These are phyloP conservation scores for Balansia obtecta DNA, from an alignment of 2,329 filamentous ascomycete species.

Conservation along the genomic window DNA sequence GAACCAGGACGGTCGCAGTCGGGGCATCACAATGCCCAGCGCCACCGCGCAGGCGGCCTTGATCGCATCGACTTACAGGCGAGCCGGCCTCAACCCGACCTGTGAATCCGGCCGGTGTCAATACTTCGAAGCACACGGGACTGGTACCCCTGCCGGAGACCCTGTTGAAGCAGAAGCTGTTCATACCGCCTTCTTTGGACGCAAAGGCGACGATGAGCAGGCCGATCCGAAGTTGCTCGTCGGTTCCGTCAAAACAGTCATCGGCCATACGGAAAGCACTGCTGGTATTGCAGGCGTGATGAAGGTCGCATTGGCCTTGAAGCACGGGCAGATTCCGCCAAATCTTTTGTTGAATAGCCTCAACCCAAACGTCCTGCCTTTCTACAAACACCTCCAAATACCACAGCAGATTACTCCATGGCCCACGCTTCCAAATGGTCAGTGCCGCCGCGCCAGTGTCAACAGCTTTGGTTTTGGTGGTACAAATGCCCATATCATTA, in stretches of 20 bases:
- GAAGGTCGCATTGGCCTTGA: constrained; percentile 11
- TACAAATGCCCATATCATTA: constrained; percentile 32
- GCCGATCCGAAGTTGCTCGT: constrained; percentile 14
- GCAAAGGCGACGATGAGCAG: constrained; percentile 19
- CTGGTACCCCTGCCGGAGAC: constrained; percentile 35
- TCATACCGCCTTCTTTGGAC: not conserved
- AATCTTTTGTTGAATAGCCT: constrained; percentile 19
- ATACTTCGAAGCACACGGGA: constrained; percentile 25
- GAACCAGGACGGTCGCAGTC: constrained; percentile 29
- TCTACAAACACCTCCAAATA: constrained; percentile 11
- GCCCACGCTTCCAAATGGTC: constrained; percentile 7
- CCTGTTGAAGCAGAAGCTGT: constrained; percentile 22
- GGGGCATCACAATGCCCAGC: constrained; percentile 23
- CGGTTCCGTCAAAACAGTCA: constrained; percentile 4
- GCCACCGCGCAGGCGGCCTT: constrained; percentile 11
- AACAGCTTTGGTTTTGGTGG: constrained; percentile 40
- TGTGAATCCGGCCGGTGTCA: constrained; percentile 12
- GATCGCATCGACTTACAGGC: constrained; percentile 16
- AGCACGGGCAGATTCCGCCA: constrained; percentile 15
- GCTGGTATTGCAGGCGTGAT: constrained; percentile 15
- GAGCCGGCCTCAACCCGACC: constrained; percentile 16
- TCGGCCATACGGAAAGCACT: constrained; percentile 15
- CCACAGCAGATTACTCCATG: constrained; percentile 11
- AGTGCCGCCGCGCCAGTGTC: constrained; percentile 26
- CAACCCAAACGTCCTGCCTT: constrained; percentile 16